Base-by-base conservation (phyloP, 208 protist species). In the Leishmania gerbilli region DNA sequence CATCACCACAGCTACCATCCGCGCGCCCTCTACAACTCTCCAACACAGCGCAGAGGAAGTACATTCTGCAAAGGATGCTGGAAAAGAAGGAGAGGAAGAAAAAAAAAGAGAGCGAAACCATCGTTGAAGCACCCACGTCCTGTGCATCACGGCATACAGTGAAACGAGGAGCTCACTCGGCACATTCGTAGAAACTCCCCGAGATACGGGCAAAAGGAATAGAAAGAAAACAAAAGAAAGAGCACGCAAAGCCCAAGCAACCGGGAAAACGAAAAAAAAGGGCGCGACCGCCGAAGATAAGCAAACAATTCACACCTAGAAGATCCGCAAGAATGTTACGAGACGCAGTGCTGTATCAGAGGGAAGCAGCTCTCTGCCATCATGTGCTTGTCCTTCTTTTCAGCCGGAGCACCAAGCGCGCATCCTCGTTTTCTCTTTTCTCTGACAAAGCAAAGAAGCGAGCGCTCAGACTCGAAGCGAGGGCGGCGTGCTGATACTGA, bases 271-370 rank as follows among this genome's bases (percentile, higher is more conserved):
- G 1, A 37, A 37, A 2, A 47, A 31, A 49, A 1, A 37, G 24
- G 56, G 24, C 64, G 34, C 45, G 31, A 3, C 64, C n/a, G n/a
- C 21, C 3, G 37, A 45, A 27, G 34, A 42, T 4, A 34, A 5
- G 5, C 24, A 19, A 24, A 47, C 34, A 71, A 49, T 34, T 45
- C 65, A 60, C 31, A 31, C 79, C 82, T 76, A 76, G 72, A 76
- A 53, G 42, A 53, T n/a, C 19, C 49, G 42, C 19, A 31, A 13
- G 2, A 24, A 51, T 19, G 15, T 2, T 6, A 15, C 19, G 31
- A 56, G 51, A 76, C 72, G 8, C 51, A 62, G 17, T 27, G 60
- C 21, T 21, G 24, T 42, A 62, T n/a, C 7, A n/a, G 34, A 62
- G 34, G 15, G 19, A 40, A 24, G 2, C n/a, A 76, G 34, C 51